Conservation (phyloP, 805 yeast species). For the Cyberlindnera nakhonratchasimensis region DNA sequence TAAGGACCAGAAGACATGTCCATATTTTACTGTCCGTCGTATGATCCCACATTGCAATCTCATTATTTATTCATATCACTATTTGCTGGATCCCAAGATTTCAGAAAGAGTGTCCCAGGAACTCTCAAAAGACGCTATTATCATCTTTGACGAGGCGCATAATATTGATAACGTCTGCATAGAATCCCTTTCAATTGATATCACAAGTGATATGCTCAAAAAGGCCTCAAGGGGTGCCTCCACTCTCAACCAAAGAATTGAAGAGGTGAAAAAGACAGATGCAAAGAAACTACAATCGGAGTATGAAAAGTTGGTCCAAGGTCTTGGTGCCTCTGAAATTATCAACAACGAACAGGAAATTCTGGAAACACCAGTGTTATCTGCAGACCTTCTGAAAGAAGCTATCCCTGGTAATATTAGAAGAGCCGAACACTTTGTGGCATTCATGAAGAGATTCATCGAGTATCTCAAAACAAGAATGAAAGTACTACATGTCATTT, state of each 20-base stretch:
- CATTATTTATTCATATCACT: slow-evolving; percentile 94
- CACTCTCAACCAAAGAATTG: slow-evolving; percentile 75
- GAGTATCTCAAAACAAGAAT: slow-evolving; percentile 95
- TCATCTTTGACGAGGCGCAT: slow-evolving; percentile 98
- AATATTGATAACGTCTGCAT: slow-evolving; percentile 98
- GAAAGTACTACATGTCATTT: slow-evolving; percentile 95
- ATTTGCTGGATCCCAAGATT: slow-evolving; percentile 92
- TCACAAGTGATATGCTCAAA: slow-evolving; percentile 85
- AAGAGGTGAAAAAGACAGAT: slow-evolving; percentile 78
- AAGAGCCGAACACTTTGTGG: slow-evolving; percentile 94
- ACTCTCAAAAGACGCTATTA: slow-evolving; percentile 85
- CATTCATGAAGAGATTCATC: slow-evolving; percentile 86
- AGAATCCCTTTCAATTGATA: slow-evolving; percentile 86
- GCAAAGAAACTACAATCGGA: slow-evolving; percentile 83
- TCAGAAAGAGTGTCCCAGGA: slow-evolving; percentile 94
- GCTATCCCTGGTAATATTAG: slow-evolving; percentile 97
- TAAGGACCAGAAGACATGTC: slow-evolving; percentile 78
- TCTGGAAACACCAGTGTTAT: slow-evolving; percentile 83
- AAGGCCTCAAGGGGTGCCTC: slow-evolving; percentile 86
- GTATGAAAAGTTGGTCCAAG: slow-evolving; percentile 86
- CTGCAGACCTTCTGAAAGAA: slow-evolving; percentile 81
- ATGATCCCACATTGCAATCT: slow-evolving; percentile 95
- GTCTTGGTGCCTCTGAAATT: slow-evolving; percentile 78
- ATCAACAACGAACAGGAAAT: slow-evolving; percentile 57
- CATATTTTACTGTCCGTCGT: slow-evolving; percentile 95